Base-by-base conservation (phyloP, 1,139 yeast species). In the Candida sp. region DNA sequence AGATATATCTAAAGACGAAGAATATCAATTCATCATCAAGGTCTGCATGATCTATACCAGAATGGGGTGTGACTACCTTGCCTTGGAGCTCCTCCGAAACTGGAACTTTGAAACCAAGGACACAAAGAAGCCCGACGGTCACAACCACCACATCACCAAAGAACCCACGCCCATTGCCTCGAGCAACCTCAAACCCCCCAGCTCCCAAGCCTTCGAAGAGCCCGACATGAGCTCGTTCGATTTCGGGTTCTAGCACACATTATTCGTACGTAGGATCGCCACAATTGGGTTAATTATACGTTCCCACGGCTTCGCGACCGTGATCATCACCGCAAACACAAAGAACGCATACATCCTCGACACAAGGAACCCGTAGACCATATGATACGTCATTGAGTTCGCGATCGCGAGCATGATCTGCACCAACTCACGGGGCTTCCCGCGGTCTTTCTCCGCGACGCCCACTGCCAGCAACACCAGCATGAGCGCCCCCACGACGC, bases 31-130 rank as follows among this genome's bases (percentile, higher is more conserved):
- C 61, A 79, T 92, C 9, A 63, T 82, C 25, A 83, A 84, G 56
- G 86, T 87, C 6, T 80, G 89, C 9, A 72, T 80, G 43, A 88
- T 90, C 51, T 90, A 91, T 61, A 76, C 84, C 11, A 76, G 96
- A 53, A 91, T 93, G 97, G 98, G 98, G 0, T 93, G 98, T 70
- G 97, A 93, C 59, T 81, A 85, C 56, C 67, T 93, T 44, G 86
- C 93, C 0, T 63, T 90, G 22, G 78, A 85, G 44, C 66, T 92
- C 47, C 72, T 89, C 3, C 73, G 74, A 47, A 83, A 81, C 53
- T 93, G 98, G 98, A 70, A 71, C 32, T 93, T 92, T 62, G 30
- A 33, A 25, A 26, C 30, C 25, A 12, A 22, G 11, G 33, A 43
- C 22, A 26, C 23, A 26, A 39, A 39, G 31, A 39, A 2, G n/a